These are phyloP conservation scores for Hanseniaspora gamundiae DNA, from an alignment of 1,139 yeast genomes.

Conservation along the genomic window DNA sequence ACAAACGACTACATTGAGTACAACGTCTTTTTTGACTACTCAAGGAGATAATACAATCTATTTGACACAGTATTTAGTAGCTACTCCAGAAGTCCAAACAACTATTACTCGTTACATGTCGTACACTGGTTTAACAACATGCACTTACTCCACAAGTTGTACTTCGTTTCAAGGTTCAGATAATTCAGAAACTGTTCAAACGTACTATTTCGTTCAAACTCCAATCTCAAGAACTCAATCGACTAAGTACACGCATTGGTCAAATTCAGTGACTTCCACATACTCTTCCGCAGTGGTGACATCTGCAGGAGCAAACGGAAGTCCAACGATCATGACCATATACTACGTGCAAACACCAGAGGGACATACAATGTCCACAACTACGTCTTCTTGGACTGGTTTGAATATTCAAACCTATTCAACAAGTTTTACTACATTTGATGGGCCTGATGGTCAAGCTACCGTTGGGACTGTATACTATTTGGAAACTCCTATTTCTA, in stretches of 20 bases:
- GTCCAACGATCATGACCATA: constrained; percentile 6
- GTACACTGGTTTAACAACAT: constrained; percentile 8
- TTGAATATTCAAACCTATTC: constrained; percentile 5
- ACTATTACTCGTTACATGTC: constrained; percentile 1
- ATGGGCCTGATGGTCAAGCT: constrained; percentile 5
- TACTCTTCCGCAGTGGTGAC: constrained; percentile 2
- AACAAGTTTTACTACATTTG: constrained; percentile 2
- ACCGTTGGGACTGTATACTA: constrained; percentile 9
- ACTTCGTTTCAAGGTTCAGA: constrained; percentile 7
- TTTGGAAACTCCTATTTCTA: constrained; percentile 8
- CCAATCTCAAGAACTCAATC: constrained; percentile 4
- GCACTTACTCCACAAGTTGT: constrained; percentile 7
- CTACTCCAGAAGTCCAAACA: constrained; percentile 7
- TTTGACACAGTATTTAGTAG: constrained; percentile 8
- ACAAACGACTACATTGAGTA: constrained; percentile 8
- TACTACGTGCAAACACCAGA: constrained; percentile 5
- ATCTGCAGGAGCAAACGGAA: constrained; percentile 5
- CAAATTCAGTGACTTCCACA: constrained; percentile 5
- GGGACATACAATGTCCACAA: constrained; percentile 1
- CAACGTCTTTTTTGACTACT: not conserved
- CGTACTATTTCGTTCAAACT: constrained; percentile 8
- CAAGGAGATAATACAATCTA: not conserved
- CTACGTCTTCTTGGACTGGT: constrained; percentile 7
- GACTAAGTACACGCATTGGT: constrained; percentile 2
- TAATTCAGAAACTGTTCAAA: constrained; percentile 8